Base-by-base conservation (phyloP, 2,329 filamentous ascomycete species). In the Fusarium palustre region DNA sequence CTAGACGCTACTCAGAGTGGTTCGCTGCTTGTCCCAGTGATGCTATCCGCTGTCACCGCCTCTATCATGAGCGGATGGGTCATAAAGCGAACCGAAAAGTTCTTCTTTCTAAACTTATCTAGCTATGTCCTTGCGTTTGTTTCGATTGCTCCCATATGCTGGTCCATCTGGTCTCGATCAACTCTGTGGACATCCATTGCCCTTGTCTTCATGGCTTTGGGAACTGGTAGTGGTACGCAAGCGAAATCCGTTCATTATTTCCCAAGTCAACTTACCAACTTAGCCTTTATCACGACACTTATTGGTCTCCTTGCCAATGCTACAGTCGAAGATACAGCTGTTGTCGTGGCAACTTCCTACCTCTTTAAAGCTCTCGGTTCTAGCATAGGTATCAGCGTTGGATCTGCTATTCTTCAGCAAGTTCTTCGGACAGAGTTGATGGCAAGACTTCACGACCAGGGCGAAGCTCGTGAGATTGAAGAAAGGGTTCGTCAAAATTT, bases 321-420 rank as follows among this genome's bases (percentile, higher is more conserved):
- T 0, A 81, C 86, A 2, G 82, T 84, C 5, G 84, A 88, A 43
- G 92, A 94, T 69, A 89, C 91, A 65, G 91, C 92, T 3, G 87
- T 94, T 2, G 91, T 90, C 6, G 91, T 92, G 18, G 92, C 92
- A 10, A 93, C 91, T 77, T 92, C 89, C 22, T 95, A 95, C 79
- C 87, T 95, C 25, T 95, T 95, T 83, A 89, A 92, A 39, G 91
- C 90, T 2, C 83, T 94, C 1, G 92, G 92, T n/a, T 84, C 92
- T n/a, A 91, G 90, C 9, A 82, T 94, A 58, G 92, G 92, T 13
- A 83, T 94, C 57, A 91, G 90, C n/a, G 81, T 92, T 59, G 87
- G 87, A 52, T 88, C 91, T 2, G 92, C 91, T 2, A 85, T 92
- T 10, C 86, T 93, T 46, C 93, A 95, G 75, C 88, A 91, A 74